Evolutionary conservation across 805 yeast genomes (phyloP).

Genomic region (Millerago galiae): DNA sequence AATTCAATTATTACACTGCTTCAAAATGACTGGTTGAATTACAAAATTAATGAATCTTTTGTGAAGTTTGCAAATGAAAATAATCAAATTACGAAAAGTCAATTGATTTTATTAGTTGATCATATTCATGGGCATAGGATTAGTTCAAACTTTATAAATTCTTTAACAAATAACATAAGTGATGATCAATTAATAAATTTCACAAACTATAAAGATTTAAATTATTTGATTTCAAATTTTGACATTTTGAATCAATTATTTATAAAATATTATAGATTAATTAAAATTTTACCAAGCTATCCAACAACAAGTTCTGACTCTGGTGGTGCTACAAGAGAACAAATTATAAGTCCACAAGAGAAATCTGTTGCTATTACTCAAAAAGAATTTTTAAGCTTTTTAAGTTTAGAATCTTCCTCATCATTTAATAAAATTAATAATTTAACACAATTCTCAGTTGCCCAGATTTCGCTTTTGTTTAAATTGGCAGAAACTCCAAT

Average conservation of each 20-base stretch:
- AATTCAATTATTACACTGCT: conserved; percentile 34
- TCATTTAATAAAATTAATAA: conserved; percentile 33
- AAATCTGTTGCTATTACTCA: conserved; percentile 30
- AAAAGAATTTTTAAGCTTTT: conserved; percentile 27
- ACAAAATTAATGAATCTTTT: conserved; percentile 28
- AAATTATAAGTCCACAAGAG: conserved; percentile 14
- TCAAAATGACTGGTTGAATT: conserved; percentile 34
- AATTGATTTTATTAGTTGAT: conserved; percentile 27
- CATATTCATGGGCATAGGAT: conserved; percentile 33
- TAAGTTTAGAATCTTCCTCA: conserved; percentile 27
- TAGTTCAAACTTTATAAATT: conserved; percentile 29
- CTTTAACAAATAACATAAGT: conserved; percentile 23
- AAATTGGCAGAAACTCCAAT: conserved; percentile 12
- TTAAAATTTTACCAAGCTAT: conserved; percentile 8
- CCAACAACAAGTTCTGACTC: conserved; percentile 2
- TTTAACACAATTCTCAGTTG: conserved; percentile 33
- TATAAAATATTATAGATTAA: conserved; percentile 25
- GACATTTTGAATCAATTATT: conserved; percentile 34
- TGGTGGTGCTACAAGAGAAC: conserved; percentile 9
- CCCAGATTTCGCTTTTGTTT: conserved; percentile 34
- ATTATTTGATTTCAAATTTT: conserved; percentile 33
- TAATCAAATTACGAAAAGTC: conserved; percentile 29
- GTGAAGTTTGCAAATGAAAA: conserved; percentile 25
- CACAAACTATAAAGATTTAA: conserved; percentile 32
- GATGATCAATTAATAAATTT: conserved; percentile 28